Evolutionary conservation across 1,284 basidiomycete genomes (phyloP), one percentile per base, ranked within the genome.

Genomic region (Tilletia indica): DNA sequence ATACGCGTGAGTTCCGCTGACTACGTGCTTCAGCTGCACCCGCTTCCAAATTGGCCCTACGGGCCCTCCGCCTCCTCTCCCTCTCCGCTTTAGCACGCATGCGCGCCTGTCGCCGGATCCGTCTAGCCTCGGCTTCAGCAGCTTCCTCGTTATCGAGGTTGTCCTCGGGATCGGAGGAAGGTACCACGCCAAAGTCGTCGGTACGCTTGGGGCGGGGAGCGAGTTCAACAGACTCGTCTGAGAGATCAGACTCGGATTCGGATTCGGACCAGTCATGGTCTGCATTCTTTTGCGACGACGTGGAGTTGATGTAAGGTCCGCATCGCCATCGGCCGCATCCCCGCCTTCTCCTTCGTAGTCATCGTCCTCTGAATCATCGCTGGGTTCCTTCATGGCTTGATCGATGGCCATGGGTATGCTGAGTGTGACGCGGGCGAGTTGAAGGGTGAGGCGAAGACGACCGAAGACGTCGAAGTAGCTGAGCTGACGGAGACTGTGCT

Each of bases 341-440:
- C 72, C 73, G 42, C 25, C 21, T 1, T 68, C 58, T 36, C 36
- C 48, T 5, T 45, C 68, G 6, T 74, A 66, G 16, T 68, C 67
- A 6, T 68, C 48, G 14, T 31, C 58, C 3, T 72, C 71, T 31
- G 74, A 71, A n/a, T 73, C 72, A 34, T 74, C 72, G 58, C 67
- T 71, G 72, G 54, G 75, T 72, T 48, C 75, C 67, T 14, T 71
- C 76, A 93, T 87, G 0, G 91, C 91, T 63, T 86, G 87, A 80
- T 93, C 92, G 34, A 94, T 87, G 0, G 89, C 90, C 75, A 93
- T 88, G 2, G 92, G 92, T 8, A 93, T 88, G 70, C 87, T 88
- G 71, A 94, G 87, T 14, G 91, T 91, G 77, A 93, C 90, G n/a
- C 92, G 88, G 1, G 90, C 91, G 67, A 94, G 87, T 76, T 91